Conservation (phyloP, 2,329 filamentous ascomycete species). For the Cryphonectria radicalis region DNA sequence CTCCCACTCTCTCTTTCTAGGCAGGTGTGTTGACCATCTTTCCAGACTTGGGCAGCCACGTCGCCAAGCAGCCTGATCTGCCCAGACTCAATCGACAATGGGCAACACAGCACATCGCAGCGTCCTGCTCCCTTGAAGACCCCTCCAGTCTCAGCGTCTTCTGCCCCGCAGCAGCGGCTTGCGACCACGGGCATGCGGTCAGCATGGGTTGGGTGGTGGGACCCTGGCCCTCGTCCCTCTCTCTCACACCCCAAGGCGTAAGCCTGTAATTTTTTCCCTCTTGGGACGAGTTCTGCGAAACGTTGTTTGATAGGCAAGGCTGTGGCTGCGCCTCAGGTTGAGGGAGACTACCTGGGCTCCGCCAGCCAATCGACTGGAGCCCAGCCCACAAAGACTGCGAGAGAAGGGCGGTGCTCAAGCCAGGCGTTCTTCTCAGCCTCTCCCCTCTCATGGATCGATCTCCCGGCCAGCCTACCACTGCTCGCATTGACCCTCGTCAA, state of each 20-base stretch:
- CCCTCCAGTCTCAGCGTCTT: not conserved
- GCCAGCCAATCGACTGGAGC: conserved; percentile 1
- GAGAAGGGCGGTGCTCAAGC: not conserved
- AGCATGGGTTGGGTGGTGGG: not conserved
- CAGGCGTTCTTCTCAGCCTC: not conserved
- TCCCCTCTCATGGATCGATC: not conserved
- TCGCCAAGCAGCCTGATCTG: not conserved
- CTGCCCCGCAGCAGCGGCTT: not conserved
- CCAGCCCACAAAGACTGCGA: not conserved
- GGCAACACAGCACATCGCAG: not conserved
- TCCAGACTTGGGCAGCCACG: conserved; percentile 3
- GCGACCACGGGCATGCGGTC: not conserved
- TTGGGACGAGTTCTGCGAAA: not conserved
- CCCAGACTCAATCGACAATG: not conserved
- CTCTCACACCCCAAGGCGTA: not conserved
- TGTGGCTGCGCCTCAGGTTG: conserved; percentile 5
- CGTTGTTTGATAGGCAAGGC: conserved; percentile 10
- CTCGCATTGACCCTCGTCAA: not conserved
- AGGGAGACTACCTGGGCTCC: not conserved
- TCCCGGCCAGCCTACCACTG: not conserved
- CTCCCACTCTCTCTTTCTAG: not conserved
- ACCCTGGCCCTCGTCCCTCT: not conserved
- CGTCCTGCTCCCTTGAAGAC: not conserved
- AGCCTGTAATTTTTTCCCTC: not conserved
- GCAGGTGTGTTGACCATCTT: not conserved